Evolutionary conservation across 768 basidiomycete genomes (phyloP).

Genomic region (Trametes coccinea): DNA sequence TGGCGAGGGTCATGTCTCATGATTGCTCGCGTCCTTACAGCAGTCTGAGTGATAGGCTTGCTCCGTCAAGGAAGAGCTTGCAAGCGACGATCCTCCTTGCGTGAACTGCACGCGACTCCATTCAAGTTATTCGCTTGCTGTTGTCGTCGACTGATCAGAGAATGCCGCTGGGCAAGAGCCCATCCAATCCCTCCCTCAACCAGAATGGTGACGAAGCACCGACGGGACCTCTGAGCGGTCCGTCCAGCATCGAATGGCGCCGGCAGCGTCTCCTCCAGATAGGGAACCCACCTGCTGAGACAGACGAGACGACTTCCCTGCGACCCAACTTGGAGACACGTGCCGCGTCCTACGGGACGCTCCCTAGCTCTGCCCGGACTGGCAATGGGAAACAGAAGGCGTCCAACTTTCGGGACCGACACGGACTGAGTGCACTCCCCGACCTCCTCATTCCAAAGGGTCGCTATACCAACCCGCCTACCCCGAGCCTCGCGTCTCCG

Average conservation of each 20-base stretch:
- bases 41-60: background rate
- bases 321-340: conserved; percentile 28
- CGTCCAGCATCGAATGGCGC: conserved; percentile 61
- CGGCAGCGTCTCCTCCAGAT: conserved; percentile 61
- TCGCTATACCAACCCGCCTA: conserved; percentile 36
- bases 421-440: conserved; percentile 41
- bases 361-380: conserved; percentile 22
- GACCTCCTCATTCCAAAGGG: conserved; percentile 33
- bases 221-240: conserved; percentile 43
- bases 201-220: conserved; percentile 23
- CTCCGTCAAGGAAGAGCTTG: background rate
- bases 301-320: conserved; percentile 23
- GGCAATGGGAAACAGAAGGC: conserved; percentile 13
- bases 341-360: conserved; percentile 58
- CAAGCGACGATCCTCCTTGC: background rate
- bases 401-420: conserved; percentile 34
- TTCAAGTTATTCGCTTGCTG: background rate
- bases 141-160: background rate
- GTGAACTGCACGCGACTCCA: background rate
- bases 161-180: conserved; percentile 17
- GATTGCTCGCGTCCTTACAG: background rate
- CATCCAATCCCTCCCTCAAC: conserved; percentile 7
- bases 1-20: background rate
- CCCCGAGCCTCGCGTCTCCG: conserved; percentile 36
- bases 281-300: conserved; percentile 32